Evolutionary conservation across 345 rosid species (phyloP), one percentile per base, ranked within the genome.

Genomic region (Arabidopsis suecica): DNA sequence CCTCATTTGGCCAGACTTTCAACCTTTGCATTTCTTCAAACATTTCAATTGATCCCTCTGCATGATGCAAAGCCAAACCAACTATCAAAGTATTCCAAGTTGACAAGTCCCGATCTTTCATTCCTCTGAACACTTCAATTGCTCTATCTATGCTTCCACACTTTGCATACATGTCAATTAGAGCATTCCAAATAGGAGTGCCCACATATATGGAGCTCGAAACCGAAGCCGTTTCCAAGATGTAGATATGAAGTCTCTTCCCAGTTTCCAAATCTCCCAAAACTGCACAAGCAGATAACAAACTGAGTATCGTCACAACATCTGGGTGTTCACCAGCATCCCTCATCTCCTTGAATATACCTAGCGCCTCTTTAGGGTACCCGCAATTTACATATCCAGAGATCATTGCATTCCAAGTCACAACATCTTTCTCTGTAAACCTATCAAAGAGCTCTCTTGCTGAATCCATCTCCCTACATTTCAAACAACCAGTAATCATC

Each of bases 341-440:
- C 77, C 83, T 86, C 92, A 88, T 88, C 87, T 89, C 92, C 77
- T 84, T 86, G 75, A 87, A 86, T 84, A 89, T 78, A 64, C 83
- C 73, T 50, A 89, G 53, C 0, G 85, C 95, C 68, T 79, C 64
- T 48, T 61, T 37, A 61, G 80, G 77, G 28, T 67, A 66, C n/a
- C 92, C 87, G 9, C 76, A 77, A 6, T 45, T 74, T 6, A 86
- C 87, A 57, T 86, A 86, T 6, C 95, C 92, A 0, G 89, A 79
- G 67, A 89, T 87, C 90, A 89, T 88, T 2, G 83, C 86, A 75
- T 89, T 89, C 96, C 90, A 89, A 57, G 90, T 85, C 57, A 89
- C 90, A 67, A 86, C 90, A 81, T 88, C 96, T 77, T 78, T 86
- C 72, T 72, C 65, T 6, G 82, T 82, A 75, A 81, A 86, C 60